Evolutionary conservation across 2,329 filamentous ascomycete species (phyloP).

Genomic region (Coniochaeta sp.): DNA sequence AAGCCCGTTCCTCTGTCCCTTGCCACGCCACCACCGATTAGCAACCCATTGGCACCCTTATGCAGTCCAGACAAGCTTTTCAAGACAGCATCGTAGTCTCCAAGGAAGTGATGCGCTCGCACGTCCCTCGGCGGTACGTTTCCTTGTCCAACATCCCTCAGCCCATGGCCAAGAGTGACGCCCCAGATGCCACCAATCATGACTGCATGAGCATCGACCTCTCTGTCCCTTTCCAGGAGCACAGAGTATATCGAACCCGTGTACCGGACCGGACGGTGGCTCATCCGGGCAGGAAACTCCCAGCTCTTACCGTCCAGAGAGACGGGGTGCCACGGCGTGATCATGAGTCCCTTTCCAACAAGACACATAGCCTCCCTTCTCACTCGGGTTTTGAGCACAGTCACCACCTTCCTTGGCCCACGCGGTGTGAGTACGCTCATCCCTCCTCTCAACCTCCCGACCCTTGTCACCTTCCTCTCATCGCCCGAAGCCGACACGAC

Average conservation of each 20-base stretch:
- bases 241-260: constrained; percentile 50
- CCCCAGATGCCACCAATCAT: constrained; percentile 39
- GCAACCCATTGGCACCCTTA: constrained; percentile 28
- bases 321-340: constrained; percentile 56
- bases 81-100: constrained; percentile 36
- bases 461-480: constrained; percentile 19
- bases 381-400: constrained; percentile 43
- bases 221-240: constrained; percentile 37
- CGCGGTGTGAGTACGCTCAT: constrained; percentile 40
- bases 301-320: constrained; percentile 10
- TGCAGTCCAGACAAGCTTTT: constrained; percentile 28
- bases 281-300: constrained; percentile 24
- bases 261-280: constrained; percentile 27
- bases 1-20: constrained; percentile 29
- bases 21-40: constrained; percentile 33
- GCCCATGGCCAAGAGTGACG: constrained; percentile 52
- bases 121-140: constrained; percentile 24
- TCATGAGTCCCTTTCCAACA: constrained; percentile 31
- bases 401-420: constrained; percentile 39
- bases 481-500: constrained; percentile 22
- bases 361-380: constrained; percentile 31
- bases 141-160: constrained; percentile 20
- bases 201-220: constrained; percentile 41
- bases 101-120: constrained; percentile 47
- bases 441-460: constrained; percentile 36